Evolutionary conservation across 805 yeast species (phyloP), one percentile per base, ranked within the genome.

Genomic region (Spathaspora passalidarum): DNA sequence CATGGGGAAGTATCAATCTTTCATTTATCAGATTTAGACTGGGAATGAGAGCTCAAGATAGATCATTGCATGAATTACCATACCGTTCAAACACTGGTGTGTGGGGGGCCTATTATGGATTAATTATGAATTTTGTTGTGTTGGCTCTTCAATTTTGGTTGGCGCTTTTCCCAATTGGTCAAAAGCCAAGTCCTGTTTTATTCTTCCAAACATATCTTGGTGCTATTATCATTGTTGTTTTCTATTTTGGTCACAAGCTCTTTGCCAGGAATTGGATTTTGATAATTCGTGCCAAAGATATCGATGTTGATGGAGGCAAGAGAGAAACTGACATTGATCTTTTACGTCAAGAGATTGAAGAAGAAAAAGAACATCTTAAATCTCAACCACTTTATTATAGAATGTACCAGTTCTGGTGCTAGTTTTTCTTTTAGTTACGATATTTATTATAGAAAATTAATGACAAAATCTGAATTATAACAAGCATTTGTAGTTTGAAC

Each of bases 281-380:
- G 58, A 44, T 51, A 25, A 63, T 59, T 57, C 78, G 57, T 60
- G 72, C 77, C 35, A 56, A 61, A n/a, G 77, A 77, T 19, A 69
- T 82, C 62, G 88, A 83, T 53, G 66, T 83, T 38, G 83, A 79
- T 53, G 66, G 79, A 10, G 88, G 88, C 34, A 72, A 82, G 63
- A 76, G 80, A 46, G 80, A 75, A 37, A 56, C 71, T n/a, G 86
- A 82, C 57, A 44, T 73, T 42, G 86, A 82, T 4, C 54, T 68
- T 44, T 63, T 81, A 46, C 65, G 63, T 45, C 76, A 73, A 53
- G 80, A 76, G 56, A 61, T 78, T 38, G 75, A 69, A 20, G 79
- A 75, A 50, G 87, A 66, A 48, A 56, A 41, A 46, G 60, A 49
- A 26, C 38, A 17, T 4, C 51, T 47, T 7, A 49, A 45, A 13